Conservation (phyloP, 2,329 filamentous ascomycete genomes). For the Allantophomopsis cytisporea region DNA sequence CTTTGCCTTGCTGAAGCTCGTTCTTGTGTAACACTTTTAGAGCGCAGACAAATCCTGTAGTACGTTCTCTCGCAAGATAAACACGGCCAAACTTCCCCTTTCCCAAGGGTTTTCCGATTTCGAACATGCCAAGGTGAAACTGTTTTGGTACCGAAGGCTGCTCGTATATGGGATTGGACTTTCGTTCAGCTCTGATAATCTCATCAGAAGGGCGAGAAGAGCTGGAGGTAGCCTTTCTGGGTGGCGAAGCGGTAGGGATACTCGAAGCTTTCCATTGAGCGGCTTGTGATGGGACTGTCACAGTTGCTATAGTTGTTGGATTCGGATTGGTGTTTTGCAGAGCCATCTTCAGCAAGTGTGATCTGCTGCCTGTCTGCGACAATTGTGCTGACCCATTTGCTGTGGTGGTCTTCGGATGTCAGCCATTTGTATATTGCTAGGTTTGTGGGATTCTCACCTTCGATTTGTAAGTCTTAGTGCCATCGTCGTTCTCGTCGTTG, state of each 20-base stretch:
- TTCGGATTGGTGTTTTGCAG: constrained; percentile 64
- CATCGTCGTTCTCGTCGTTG: constrained; percentile 72
- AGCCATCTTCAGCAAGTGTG: constrained; percentile 77
- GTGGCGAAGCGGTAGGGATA: constrained; percentile 33
- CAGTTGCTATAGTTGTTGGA: constrained; percentile 47
- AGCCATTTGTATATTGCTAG: constrained; percentile 4
- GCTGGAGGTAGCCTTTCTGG: constrained; percentile 33
- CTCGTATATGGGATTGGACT: constrained; percentile 37
- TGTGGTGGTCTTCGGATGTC: too few relatives aligned
- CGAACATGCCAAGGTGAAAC: constrained; percentile 65
- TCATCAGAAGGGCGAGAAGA: constrained; percentile 33
- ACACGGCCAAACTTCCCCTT: constrained; percentile 66
- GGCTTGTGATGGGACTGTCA: constrained; percentile 54
- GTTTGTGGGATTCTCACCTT: constrained; percentile 44
- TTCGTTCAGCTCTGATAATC: constrained; percentile 30
- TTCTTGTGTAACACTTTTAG: constrained; percentile 64
- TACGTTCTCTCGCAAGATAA: constrained; percentile 56
- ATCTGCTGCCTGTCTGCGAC: constrained; percentile 43
- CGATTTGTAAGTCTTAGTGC: constrained; percentile 48
- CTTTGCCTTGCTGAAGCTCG: constrained; percentile 50
- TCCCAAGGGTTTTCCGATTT: constrained; percentile 59
- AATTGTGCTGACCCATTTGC: constrained; percentile 17
- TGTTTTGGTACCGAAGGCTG: constrained; percentile 44
- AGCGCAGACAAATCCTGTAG: constrained; percentile 56
- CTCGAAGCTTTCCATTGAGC: constrained; percentile 36